Percentiles rank a stretch among this genome's conserved stretches.
These are phyloP conservation scores for Peribolospora baueri DNA, from an alignment of 768 basidiomycete species.

Conservation along the genomic window DNA sequence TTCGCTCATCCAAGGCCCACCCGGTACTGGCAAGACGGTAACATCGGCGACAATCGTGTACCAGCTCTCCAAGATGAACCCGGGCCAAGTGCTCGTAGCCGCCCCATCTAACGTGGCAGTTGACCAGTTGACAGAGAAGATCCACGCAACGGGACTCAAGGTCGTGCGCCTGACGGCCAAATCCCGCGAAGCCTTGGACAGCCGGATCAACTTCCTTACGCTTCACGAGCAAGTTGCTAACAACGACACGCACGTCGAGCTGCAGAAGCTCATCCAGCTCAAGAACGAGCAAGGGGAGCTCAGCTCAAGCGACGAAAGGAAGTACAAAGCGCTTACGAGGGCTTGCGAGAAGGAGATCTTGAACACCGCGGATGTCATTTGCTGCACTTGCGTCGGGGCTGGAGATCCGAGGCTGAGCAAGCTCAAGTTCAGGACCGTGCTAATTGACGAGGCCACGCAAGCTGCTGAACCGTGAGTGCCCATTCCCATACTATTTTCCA, in stretches of 20 bases:
- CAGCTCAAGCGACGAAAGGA: conserved; percentile 86
- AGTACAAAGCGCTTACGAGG: conserved; percentile 84
- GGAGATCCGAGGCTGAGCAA: conserved; percentile 90
- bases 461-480: conserved; percentile 66
- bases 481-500: neutral
- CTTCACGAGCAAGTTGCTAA: conserved; percentile 94
- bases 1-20: conserved; percentile 91
- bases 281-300: conserved; percentile 95
- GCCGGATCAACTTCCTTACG: conserved; percentile 78
- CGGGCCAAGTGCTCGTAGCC: conserved; percentile 93
- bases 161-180: conserved; percentile 95
- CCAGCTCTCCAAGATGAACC: conserved; percentile 98
- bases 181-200: conserved; percentile 90
- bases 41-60: conserved; percentile 97
- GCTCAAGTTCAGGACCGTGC: conserved; percentile 90
- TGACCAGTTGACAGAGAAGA: conserved; percentile 96
- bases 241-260: conserved; percentile 79
- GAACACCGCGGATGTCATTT: conserved; percentile 85
- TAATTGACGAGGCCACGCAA: conserved; percentile 97
- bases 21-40: conserved; percentile 96
- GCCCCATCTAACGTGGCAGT: conserved; percentile 98
- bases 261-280: conserved; percentile 92
- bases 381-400: conserved; percentile 91
- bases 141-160: conserved; percentile 93
- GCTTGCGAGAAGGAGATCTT: conserved; percentile 97